Conservation (phyloP, 2,329 filamentous ascomycete genomes). For the Colletotrichum cordylinicola region DNA sequence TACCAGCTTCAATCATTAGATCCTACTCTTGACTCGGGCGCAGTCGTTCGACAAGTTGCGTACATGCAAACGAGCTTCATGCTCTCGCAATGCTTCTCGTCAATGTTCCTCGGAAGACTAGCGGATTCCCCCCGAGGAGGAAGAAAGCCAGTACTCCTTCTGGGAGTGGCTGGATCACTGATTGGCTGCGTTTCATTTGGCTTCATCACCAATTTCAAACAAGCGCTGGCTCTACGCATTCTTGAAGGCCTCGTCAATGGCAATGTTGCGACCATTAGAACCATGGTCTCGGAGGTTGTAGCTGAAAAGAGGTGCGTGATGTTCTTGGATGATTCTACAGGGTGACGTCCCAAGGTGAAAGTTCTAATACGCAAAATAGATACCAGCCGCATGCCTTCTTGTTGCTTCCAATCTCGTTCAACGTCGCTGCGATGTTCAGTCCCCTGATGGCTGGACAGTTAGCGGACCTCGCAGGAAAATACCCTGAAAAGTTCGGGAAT, state of each 20-base stretch:
- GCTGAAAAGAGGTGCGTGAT: neutral
- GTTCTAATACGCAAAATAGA: neutral
- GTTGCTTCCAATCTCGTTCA: neutral
- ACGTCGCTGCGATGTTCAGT: neutral
- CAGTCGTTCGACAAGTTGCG: neutral
- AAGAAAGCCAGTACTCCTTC: neutral
- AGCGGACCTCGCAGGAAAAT: conserved; percentile 1
- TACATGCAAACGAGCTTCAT: conserved; percentile 6
- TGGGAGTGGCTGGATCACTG: neutral
- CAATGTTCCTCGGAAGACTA: neutral
- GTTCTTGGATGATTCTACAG: rapidly evolving
- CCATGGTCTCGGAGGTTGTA: conserved; percentile 10
- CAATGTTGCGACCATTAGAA: neutral
- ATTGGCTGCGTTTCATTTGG: neutral
- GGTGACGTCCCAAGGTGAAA: neutral
- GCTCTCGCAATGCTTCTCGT: neutral
- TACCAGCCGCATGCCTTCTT: neutral
- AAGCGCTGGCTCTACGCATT: neutral
- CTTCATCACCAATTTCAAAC: conserved; percentile 10
- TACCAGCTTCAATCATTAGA: conserved; percentile 6
- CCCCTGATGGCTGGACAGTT: conserved; percentile 1
- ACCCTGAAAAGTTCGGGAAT: neutral
- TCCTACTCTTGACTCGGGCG: neutral
- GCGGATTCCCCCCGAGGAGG: neutral
- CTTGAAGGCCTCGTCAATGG: neutral